These are phyloP conservation scores for Helenozyma baotianmanensis DNA, from an alignment of 805 yeast genomes.

Conservation along the genomic window DNA sequence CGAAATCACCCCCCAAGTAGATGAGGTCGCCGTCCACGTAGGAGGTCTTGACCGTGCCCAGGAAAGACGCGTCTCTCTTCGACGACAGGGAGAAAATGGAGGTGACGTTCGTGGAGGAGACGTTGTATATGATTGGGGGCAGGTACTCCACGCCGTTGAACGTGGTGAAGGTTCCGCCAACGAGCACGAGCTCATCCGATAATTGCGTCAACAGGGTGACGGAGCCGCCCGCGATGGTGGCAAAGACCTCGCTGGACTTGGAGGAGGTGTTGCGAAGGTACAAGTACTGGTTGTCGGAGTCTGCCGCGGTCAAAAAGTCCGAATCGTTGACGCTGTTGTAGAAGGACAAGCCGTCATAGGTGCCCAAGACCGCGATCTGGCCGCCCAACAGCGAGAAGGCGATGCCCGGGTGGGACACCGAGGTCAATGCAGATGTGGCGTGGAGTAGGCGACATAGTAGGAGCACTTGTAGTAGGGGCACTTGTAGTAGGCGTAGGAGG, in stretches of 20 bases:
- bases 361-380: conserved; percentile 12
- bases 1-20: conserved; percentile 79
- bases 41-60: conserved; percentile 32
- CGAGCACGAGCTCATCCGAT: conserved; percentile 24
- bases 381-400: conserved; percentile 15
- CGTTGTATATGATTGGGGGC: conserved; percentile 35
- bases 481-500: neutral
- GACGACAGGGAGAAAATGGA: conserved; percentile 16
- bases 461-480: neutral
- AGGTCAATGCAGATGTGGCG: neutral
- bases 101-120: conserved; percentile 21
- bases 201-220: conserved; percentile 25
- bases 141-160: conserved; percentile 22
- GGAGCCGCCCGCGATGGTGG: conserved; percentile 27
- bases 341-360: conserved; percentile 14
- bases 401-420: conserved; percentile 11
- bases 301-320: conserved; percentile 9
- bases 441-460: neutral
- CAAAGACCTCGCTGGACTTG: conserved; percentile 14
- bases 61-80: conserved; percentile 16
- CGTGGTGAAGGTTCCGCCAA: conserved; percentile 34
- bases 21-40: conserved; percentile 43
- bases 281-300: conserved; percentile 7
- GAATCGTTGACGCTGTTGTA: conserved; percentile 14
- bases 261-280: conserved; percentile 12